These are phyloP conservation scores for Calocera viscosa DNA, from an alignment of 768 basidiomycete genomes.

Conservation along the genomic window DNA sequence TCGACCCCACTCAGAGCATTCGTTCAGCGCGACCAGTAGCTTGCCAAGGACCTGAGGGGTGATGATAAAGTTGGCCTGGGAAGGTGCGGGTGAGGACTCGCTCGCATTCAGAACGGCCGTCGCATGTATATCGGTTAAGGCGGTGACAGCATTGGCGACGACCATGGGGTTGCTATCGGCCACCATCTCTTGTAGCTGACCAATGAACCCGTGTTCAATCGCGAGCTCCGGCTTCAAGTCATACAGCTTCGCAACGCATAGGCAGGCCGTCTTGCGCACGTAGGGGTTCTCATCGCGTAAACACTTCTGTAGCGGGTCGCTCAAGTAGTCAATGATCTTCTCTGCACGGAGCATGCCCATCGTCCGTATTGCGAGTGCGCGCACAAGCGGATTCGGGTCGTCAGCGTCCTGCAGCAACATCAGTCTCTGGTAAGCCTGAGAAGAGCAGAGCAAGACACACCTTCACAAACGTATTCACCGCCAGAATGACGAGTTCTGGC, in stretches of 20 bases:
- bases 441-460: constrained; percentile 20
- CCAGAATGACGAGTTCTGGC: constrained; percentile 95
- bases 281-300: constrained; percentile 94
- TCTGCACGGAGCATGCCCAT: constrained; percentile 97
- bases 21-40: constrained; percentile 86
- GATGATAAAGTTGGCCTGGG: constrained; percentile 60
- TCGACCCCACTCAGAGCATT: constrained; percentile 98
- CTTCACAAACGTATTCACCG: constrained; percentile 94
- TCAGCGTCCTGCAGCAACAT: constrained; percentile 60
- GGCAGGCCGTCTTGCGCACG: constrained; percentile 92
- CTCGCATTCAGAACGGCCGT: constrained; percentile 30
- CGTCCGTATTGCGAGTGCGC: constrained; percentile 91
- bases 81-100: constrained; percentile 7
- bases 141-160: constrained; percentile 90
- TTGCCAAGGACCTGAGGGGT: constrained; percentile 75
- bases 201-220: constrained; percentile 86
- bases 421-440: neutral
- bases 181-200: constrained; percentile 82
- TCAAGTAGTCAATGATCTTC: constrained; percentile 99
- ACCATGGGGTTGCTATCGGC: constrained; percentile 98
- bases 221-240: constrained; percentile 93
- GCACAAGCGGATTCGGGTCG: constrained; percentile 90
- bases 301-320: constrained; percentile 83
- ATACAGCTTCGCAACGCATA: constrained; percentile 95
- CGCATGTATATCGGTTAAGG: constrained; percentile 80